Evolutionary conservation across 2,329 filamentous ascomycete species (phyloP), one percentile per base, ranked within the genome.

Genomic region (Ophiocordyceps robertsii): DNA sequence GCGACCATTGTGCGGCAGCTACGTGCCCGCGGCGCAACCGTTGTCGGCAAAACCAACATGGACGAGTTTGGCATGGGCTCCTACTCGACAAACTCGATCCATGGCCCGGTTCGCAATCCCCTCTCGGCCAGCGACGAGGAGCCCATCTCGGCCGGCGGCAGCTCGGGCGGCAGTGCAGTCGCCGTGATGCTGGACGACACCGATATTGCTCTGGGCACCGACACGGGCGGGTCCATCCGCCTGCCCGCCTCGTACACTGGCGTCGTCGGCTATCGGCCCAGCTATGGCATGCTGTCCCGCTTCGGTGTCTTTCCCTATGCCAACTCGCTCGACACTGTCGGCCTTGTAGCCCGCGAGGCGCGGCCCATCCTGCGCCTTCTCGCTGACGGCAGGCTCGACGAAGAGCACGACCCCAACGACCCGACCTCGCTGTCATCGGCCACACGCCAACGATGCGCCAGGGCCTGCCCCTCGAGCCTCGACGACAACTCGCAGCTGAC

Each of bases 31-130:
- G 83, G 82, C 36, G 79, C 77, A 6, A 59, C 72, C 6, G 59
- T 90, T 2, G 70, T 80, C 2, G 83, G 82, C 7, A 95, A 95
- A 62, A 89, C 87, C 2, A 95, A 94, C 58, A 79, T 96, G 69
- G 92, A 96, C 63, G 92, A 94, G 58, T 95, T 95, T 58, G 88
- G 89, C 27, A 95, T 95, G 89, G 88, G 88, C 2, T 93, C 87
- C 9, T 82, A 95, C 52, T 89, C 86, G 2, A 65, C 66, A 41
- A 79, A 81, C 53, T 88, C 86, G 1, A 63, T 69, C 43, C 77
- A 80, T 52, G 84, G 84, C 2, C 58, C 75, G 1, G 83, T 90
- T 5, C 66, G 59, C 41, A 79, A 73, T 47, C 66, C 63, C 8
- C 60, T 66, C 41, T 64, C 55, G 0, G 29, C 38, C 35, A n/a